These are phyloP conservation scores for Leccinum subrobustum DNA, from an alignment of 1,284 basidiomycete genomes.

Conservation along the genomic window DNA sequence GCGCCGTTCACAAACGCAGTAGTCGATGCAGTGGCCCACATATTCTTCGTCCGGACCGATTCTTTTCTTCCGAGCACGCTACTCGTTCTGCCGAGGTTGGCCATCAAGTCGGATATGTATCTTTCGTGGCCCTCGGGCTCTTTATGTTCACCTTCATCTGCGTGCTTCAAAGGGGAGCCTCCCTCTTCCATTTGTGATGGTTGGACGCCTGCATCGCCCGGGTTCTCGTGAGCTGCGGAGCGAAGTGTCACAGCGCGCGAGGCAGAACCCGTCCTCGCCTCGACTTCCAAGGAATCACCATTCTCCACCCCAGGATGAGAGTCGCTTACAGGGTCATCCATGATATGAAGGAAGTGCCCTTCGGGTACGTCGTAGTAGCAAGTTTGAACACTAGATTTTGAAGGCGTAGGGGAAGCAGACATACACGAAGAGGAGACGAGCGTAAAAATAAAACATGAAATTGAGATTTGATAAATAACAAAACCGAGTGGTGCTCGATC, in stretches of 20 bases:
- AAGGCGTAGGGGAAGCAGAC: constrained; percentile 16
- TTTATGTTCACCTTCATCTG: not conserved
- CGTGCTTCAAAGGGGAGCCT: not conserved
- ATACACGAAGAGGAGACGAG: constrained; percentile 11
- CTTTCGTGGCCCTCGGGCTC: constrained; percentile 14
- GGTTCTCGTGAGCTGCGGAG: constrained; percentile 3
- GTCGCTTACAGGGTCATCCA: not conserved
- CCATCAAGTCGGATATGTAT: not conserved
- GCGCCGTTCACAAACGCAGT: constrained; percentile 30
- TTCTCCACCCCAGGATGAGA: constrained; percentile 4
- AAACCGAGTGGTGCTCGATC: constrained; percentile 4
- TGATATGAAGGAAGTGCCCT: constrained; percentile 15
- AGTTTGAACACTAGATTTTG: constrained; percentile 16
- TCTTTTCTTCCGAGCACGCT: constrained; percentile 15
- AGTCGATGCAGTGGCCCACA: constrained; percentile 11
- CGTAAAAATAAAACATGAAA: constrained; percentile 3
- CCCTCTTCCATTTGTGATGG: not conserved
- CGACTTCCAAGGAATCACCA: not conserved
- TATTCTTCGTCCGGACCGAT: constrained; percentile 24
- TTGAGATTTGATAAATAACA: constrained; percentile 23
- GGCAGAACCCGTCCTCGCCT: constrained; percentile 14
- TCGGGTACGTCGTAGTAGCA: constrained; percentile 30
- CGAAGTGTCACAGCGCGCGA: not conserved
- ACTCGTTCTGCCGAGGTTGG: not conserved
- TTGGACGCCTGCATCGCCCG: not conserved